Evolutionary conservation across 495 filamentous ascomycete genomes (phyloP).

Genomic region (Neurospora sp.): DNA sequence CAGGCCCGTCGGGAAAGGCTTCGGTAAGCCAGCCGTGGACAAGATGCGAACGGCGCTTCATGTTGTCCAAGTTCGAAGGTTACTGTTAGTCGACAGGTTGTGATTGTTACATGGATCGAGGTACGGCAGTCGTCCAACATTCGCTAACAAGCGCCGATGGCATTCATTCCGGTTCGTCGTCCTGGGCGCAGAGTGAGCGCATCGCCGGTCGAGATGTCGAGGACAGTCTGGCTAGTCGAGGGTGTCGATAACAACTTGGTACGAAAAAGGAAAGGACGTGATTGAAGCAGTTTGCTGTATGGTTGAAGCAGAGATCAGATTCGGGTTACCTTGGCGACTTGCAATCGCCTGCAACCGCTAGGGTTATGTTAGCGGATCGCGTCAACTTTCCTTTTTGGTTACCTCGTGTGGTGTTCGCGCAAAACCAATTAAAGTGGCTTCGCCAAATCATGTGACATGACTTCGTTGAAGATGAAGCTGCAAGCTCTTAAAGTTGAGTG

Average conservation of each 20-base stretch:
- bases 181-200: background rate
- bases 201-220: background rate
- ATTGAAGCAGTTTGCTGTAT: background rate
- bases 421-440: slow-evolving; percentile 13
- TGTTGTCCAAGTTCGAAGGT: background rate
- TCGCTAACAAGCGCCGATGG: background rate
- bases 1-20: slow-evolving; percentile 18
- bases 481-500: background rate
- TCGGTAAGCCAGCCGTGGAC: slow-evolving; percentile 11
- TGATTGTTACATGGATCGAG: background rate
- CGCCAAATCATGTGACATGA: slow-evolving; percentile 20
- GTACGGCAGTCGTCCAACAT: background rate
- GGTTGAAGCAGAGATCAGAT: background rate
- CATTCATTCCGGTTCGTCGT: background rate
- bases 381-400: background rate
- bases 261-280: background rate
- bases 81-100: background rate
- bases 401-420: background rate
- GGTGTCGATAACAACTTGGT: background rate
- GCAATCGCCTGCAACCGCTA: background rate
- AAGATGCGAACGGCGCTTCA: slow-evolving; percentile 1
- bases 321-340: background rate
- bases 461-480: background rate
- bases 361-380: background rate
- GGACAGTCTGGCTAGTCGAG: background rate